Evolutionary conservation across 2,329 filamentous ascomycete species (phyloP), one percentile per base, ranked within the genome.

Genomic region (Coniochaeta ligniaria): DNA sequence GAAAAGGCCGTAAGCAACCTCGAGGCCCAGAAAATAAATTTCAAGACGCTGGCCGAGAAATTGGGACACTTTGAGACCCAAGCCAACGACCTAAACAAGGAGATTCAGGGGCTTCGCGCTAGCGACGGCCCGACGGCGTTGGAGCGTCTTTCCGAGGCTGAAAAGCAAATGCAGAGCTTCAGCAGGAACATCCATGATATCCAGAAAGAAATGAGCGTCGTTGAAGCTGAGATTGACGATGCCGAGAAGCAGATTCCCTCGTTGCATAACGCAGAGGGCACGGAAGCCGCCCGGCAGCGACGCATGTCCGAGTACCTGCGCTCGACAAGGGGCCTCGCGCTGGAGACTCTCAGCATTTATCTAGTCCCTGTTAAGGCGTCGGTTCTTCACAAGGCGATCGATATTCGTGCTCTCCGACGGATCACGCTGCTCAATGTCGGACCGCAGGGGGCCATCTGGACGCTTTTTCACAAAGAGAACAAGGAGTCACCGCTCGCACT

Each of bases 371-470:
- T 86, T 65, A 85, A 83, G 68, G 76, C 84, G 2, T 82, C 81
- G 0, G 78, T 87, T 0, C 67, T 89, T 9, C 79, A 76, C 20
- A 76, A 78, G 31, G 82, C 83, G 0, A 72, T 89, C 38, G 83
- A 89, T 65, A 66, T 89, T 3, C 75, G 74, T n/a, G 74, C 75
- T 4, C 74, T 89, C n/a, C 80, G 74, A 64, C 78, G 77, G 55
- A 74, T 89, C 20, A 85, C 84, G 1, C 74, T 89, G 26, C 78
- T 89, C 54, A 87, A 86, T 63, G 85, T 88, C 20, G 86, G 86
- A 1, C 75, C 80, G 6, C 86, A 89, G 68, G 76, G 76, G 31
- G 74, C 80, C 0, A 81, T 89, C 63, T 89, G 86, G 86, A 74
- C 76, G 1, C 71, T 82, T 60, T 71, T 89, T 47, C 72, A 77